phyloP scores from a whole-genome alignment of 1,284 basidiomycete species.

The Cutaneotrichosporon cutaneum region DNA sequence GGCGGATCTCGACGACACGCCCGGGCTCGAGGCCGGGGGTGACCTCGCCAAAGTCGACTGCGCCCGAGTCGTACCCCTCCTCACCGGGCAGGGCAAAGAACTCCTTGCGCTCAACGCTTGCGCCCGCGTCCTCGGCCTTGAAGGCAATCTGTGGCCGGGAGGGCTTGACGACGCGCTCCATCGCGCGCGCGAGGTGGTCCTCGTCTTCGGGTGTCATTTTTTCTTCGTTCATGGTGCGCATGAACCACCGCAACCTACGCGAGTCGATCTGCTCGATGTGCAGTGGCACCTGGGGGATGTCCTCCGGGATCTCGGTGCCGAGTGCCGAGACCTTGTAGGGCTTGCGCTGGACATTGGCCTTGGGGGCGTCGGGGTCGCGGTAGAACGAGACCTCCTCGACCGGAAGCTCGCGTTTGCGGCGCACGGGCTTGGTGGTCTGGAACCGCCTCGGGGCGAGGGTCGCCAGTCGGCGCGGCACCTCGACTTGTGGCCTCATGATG shows the following conservation, averaged over 20 bases:
- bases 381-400: neutral
- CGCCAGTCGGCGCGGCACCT: neutral
- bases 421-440: neutral
- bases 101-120: slow-evolving; percentile 16
- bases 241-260: neutral
- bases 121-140: neutral
- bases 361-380: neutral
- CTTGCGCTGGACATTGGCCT: neutral
- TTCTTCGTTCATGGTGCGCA: slow-evolving; percentile 13
- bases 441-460: neutral
- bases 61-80: slow-evolving; percentile 5
- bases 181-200: slow-evolving; percentile 20
- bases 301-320: neutral
- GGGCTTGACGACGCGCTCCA: slow-evolving; percentile 2
- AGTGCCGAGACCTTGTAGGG: neutral
- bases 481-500: slow-evolving; percentile 2
- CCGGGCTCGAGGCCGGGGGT: slow-evolving; percentile 35
- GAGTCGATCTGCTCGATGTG: slow-evolving; percentile 7
- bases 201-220: slow-evolving; percentile 15
- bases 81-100: slow-evolving; percentile 16
- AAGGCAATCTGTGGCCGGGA: slow-evolving; percentile 11
- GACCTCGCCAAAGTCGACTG: slow-evolving; percentile 16
- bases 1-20: slow-evolving; percentile 41
- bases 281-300: slow-evolving; percentile 7
- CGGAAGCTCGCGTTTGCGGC: neutral